Percentiles rank a stretch among this genome's conserved stretches.
phyloP scores from a whole-genome alignment of 2,329 filamentous ascomycete genomes.

The Claviceps fusiformis region DNA sequence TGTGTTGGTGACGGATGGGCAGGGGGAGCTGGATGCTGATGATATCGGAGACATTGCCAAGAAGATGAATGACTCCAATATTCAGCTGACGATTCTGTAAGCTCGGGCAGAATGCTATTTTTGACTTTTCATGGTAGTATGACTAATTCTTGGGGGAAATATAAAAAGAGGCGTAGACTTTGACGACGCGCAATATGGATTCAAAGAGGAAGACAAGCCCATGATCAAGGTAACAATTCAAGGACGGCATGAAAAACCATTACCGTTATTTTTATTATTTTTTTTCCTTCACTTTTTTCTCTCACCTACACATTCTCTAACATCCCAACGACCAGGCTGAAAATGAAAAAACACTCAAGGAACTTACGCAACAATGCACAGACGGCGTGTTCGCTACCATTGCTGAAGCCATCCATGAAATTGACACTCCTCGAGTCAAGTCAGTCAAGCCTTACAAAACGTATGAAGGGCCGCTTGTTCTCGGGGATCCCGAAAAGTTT shows the following conservation, averaged over 20 bases:
- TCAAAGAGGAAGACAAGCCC: conserved; percentile 82
- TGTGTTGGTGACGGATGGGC: conserved; percentile 73
- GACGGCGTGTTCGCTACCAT: conserved; percentile 70
- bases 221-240: conserved; percentile 42
- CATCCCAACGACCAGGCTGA: conserved; percentile 19
- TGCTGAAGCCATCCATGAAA: conserved; percentile 68
- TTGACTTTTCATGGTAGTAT: neutral
- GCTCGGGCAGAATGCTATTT: conserved; percentile 18
- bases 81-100: conserved; percentile 68
- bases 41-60: conserved; percentile 54
- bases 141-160: neutral
- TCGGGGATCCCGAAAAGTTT: conserved; percentile 65
- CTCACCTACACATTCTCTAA: neutral
- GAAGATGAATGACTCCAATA: conserved; percentile 62
- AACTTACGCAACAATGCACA: conserved; percentile 51
- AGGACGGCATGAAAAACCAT: too few relatives aligned
- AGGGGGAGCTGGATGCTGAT: conserved; percentile 57
- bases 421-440: conserved; percentile 67
- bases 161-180: conserved; percentile 74
- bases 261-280: too few relatives aligned
- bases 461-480: conserved; percentile 65
- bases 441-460: conserved; percentile 58
- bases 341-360: conserved; percentile 58
- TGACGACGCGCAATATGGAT: conserved; percentile 77
- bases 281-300: neutral